Evolutionary conservation across 2,329 filamentous ascomycete genomes (phyloP), one percentile per base, ranked within the genome.

Genomic region (Exophiala sp.): DNA sequence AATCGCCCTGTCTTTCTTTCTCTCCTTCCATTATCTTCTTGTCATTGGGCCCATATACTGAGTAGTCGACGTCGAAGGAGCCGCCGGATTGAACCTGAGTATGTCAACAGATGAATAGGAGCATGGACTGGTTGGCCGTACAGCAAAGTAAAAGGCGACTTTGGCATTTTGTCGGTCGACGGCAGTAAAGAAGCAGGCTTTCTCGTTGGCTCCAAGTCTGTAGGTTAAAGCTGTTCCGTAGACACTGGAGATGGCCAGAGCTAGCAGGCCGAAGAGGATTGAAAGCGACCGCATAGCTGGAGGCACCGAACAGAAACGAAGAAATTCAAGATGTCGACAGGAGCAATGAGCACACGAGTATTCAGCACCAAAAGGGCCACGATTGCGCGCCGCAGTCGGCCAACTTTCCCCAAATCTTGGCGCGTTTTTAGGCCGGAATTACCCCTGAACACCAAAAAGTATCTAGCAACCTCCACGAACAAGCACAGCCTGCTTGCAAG

Each of bases 101-200:
- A 14, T 20, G 45, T 50, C 12, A 45, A 20, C 34, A 18, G 24
- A n/a, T 9, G 14, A 42, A 35, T 29, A 29, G 42, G 50, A 14
- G 11, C 10, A 5, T 11, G 18, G n/a, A 40, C 8, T n/a, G 36
- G 14, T 8, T 8, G 54, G 49, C 75, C 87, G 63, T 77, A 99
- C 94, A 57, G 94, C 95, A 75, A 99, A 99, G 78, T 99, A 99
- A 70, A 99, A 99, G 46, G 94, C 91, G 63, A 99, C 80, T 82
- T 99, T 99, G 66, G 88, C 84, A 65, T 86, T 86, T 70, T 83
- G 81, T 69, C 88, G 83, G 61, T 91, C 84, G 51, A 92, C 86
- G 63, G 84, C 78, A 53, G 89, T 83, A 72, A 88, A 96, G 83
- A 99, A 99, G 78, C 94, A 99, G 57, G 94, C 90, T 74, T 89